phyloP scores from a whole-genome alignment of 2,329 filamentous ascomycete species.

The Penicillium oxalicum region DNA sequence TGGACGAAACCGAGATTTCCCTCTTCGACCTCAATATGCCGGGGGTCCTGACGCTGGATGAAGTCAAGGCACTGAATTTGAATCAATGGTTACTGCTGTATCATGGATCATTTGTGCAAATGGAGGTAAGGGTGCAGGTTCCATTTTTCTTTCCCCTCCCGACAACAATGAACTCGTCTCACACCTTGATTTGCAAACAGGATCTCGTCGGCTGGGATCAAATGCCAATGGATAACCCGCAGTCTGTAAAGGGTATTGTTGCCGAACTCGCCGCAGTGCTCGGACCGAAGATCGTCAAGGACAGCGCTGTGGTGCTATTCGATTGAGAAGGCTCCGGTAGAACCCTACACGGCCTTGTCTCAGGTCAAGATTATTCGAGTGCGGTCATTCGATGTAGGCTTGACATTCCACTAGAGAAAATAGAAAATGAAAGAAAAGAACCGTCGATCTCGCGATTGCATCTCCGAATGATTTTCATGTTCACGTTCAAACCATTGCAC shows the following conservation, averaged over 20 bases:
- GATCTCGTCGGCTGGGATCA: conserved; percentile 45
- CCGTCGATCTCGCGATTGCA: too few relatives aligned
- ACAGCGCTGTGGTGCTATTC: conserved; percentile 38
- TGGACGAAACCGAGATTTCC: conserved; percentile 39
- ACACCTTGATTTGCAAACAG: conserved; percentile 18
- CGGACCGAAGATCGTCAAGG: conserved; percentile 38
- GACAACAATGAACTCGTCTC: neutral
- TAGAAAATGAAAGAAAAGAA: too few relatives aligned
- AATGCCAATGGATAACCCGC: conserved; percentile 37
- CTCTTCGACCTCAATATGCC: conserved; percentile 45
- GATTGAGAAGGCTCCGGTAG: conserved; percentile 16
- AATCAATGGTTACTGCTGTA: conserved; percentile 41
- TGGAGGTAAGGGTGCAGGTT: conserved; percentile 31
- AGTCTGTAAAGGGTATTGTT: conserved; percentile 43
- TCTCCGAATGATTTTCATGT: too few relatives aligned
- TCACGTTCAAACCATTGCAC: too few relatives aligned
- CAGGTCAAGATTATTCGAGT: too few relatives aligned
- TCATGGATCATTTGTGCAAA: conserved; percentile 38
- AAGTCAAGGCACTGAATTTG: conserved; percentile 40
- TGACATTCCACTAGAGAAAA: too few relatives aligned
- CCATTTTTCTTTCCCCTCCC: neutral
- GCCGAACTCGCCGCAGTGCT: conserved; percentile 43
- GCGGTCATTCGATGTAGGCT: too few relatives aligned
- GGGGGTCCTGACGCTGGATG: conserved; percentile 39
- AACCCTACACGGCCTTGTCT: too few relatives aligned